phyloP scores from a whole-genome alignment of 2,329 filamentous ascomycete species.

The Venturia oleaginea region DNA sequence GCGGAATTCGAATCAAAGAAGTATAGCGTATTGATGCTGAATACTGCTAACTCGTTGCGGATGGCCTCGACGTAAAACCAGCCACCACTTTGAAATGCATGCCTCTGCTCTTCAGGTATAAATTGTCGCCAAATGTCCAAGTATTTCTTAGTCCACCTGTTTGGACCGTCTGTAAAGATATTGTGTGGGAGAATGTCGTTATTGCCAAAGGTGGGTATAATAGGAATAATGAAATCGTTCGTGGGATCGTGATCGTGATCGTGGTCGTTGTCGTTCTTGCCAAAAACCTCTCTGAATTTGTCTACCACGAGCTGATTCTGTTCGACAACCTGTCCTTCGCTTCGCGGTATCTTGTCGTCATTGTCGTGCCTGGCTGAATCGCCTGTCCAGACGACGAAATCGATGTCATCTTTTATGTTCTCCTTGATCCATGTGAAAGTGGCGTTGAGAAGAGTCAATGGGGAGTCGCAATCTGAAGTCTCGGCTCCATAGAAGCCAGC shows the following conservation, averaged over 20 bases:
- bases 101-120: slow-evolving; percentile 84
- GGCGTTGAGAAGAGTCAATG: slow-evolving; percentile 69
- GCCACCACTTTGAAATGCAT: slow-evolving; percentile 83
- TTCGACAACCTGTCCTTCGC: slow-evolving; percentile 61
- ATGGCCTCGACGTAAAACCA: slow-evolving; percentile 95
- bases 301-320: slow-evolving; percentile 68
- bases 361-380: slow-evolving; percentile 86
- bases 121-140: slow-evolving; percentile 72
- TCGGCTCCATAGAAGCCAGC: slow-evolving; percentile 79
- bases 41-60: slow-evolving; percentile 72
- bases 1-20: slow-evolving; percentile 90
- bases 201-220: slow-evolving; percentile 88
- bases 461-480: slow-evolving; percentile 81
- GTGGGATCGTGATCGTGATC: slow-evolving; percentile 37
- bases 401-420: slow-evolving; percentile 67
- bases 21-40: slow-evolving; percentile 93
- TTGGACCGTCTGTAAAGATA: slow-evolving; percentile 77
- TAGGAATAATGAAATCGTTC: slow-evolving; percentile 60
- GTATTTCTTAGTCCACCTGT: slow-evolving; percentile 73
- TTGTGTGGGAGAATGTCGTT: slow-evolving; percentile 98
- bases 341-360: slow-evolving; percentile 71
- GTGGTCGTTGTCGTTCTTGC: slow-evolving; percentile 41
- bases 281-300: slow-evolving; percentile 69
- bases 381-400: slow-evolving; percentile 90
- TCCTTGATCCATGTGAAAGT: slow-evolving; percentile 83